Conservation (phyloP, 1,284 basidiomycete genomes). For the Phylloporus sp. region DNA sequence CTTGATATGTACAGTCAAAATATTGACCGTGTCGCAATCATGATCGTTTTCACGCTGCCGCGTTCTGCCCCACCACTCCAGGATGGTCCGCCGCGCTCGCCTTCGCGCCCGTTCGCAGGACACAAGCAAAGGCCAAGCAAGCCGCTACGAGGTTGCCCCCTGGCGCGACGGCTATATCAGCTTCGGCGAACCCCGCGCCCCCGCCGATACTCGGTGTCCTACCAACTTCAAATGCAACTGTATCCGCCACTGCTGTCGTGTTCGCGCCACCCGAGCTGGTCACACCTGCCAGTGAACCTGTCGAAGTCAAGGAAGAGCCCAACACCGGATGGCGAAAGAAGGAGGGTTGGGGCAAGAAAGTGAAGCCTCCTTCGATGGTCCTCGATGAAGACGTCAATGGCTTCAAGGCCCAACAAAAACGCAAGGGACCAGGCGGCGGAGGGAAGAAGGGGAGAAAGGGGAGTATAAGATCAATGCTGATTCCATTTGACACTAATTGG, state of each 20-base stretch:
- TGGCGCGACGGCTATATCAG: slow-evolving; percentile 53
- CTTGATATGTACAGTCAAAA: slow-evolving; percentile 45
- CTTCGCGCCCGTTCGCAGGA: slow-evolving; percentile 78
- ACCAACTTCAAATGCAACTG: slow-evolving; percentile 28
- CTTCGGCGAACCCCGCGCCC: slow-evolving; percentile 31
- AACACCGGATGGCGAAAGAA: slow-evolving; percentile 37
- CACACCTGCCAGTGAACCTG: slow-evolving; percentile 40
- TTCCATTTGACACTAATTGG: slow-evolving; percentile 7
- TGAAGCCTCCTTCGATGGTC: slow-evolving; percentile 88
- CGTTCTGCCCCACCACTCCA: slow-evolving; percentile 36
- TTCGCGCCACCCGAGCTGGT: slow-evolving; percentile 73
- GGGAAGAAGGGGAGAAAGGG: slow-evolving; percentile 74
- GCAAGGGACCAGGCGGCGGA: slow-evolving; percentile 46
- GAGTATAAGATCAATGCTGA: slow-evolving; percentile 25
- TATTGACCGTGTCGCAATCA: slow-evolving; percentile 48
- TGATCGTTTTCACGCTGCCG: slow-evolving; percentile 37
- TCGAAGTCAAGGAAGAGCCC: slow-evolving; percentile 32
- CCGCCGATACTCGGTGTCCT: slow-evolving; percentile 21
- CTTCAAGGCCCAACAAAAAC: slow-evolving; percentile 65
- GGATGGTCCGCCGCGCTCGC: slow-evolving; percentile 89
- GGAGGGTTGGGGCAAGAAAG: slow-evolving; percentile 82
- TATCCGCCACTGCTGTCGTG: slow-evolving; percentile 77
- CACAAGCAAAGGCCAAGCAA: slow-evolving; percentile 62
- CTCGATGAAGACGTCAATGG: slow-evolving; percentile 89
- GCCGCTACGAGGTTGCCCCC: slow-evolving; percentile 62